phyloP scores from a whole-genome alignment of 805 yeast species.

The Yarrowia divulgata region DNA sequence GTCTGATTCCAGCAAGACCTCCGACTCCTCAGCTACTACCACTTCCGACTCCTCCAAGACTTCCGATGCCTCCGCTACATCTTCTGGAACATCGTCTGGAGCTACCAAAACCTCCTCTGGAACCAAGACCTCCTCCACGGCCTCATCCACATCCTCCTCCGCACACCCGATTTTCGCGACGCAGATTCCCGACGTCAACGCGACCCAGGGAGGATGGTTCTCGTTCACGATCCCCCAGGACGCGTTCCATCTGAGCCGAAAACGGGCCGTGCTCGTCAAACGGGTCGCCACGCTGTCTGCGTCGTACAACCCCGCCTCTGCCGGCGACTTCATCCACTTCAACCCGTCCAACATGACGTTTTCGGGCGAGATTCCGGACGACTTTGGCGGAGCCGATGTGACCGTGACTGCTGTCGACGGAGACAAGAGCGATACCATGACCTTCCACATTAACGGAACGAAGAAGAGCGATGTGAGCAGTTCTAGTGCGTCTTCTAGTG shows the following conservation, averaged over 20 bases:
- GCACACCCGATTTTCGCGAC: constrained; percentile 51
- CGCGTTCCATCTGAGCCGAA: constrained; percentile 60
- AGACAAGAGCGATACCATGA: constrained; percentile 50
- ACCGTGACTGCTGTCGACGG: constrained; percentile 55
- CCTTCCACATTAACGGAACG: constrained; percentile 65
- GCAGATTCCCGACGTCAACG: constrained; percentile 66
- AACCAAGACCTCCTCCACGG: not conserved
- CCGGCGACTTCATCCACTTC: constrained; percentile 68
- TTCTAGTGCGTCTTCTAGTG: constrained; percentile 47
- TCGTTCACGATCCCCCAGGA: constrained; percentile 62
- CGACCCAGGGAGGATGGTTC: constrained; percentile 68
- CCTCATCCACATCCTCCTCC: constrained; percentile 5
- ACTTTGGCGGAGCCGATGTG: constrained; percentile 53
- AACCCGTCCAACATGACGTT: constrained; percentile 69
- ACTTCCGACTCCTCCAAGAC: constrained; percentile 5
- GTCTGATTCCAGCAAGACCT: constrained; percentile 39
- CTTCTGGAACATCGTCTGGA: not conserved
- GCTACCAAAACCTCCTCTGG: not conserved
- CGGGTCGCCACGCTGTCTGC: constrained; percentile 40
- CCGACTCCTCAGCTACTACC: constrained; percentile 50
- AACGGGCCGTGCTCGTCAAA: constrained; percentile 50
- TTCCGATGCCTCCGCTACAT: not conserved
- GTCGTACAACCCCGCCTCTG: constrained; percentile 47
- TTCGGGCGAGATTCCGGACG: constrained; percentile 65
- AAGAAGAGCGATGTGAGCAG: constrained; percentile 44